Evolutionary conservation across 164 flowering plant species (phyloP), one percentile per base, ranked within the genome.

Genomic region (Nymphaea colorata): DNA sequence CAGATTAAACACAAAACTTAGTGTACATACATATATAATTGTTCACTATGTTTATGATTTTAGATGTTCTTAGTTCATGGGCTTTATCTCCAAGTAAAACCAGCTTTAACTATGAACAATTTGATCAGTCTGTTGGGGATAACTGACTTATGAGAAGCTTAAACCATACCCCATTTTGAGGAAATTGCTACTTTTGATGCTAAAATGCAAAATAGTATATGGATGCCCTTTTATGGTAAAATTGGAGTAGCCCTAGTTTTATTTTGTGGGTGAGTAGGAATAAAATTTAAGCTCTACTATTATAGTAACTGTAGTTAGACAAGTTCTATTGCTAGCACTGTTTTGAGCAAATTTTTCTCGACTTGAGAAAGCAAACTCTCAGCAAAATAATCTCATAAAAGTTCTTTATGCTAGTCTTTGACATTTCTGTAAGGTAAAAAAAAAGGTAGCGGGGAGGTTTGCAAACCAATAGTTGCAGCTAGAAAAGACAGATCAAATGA

Each of bases 171-270:
- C 90, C 8, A 76, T 86, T 14, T 69, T 93, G 41, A 83, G 89
- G 73, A 85, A 76, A 73, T 91, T 93, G 68, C 79, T 93, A 15
- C 88, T 84, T 7, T 87, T 97, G 62, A 83, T 82, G 86, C 96
- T 96, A 11, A 94, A 86, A 61, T 80, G 88, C 10, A 93, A 89
- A 86, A 85, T 93, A 4, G 97, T 93, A 87, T 4, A 91, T 73
- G 12, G 3, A 3, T 15, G 12, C 57, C 14, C 36, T 25, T 25
- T 51, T 51, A 10, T 51, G 57, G 5, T 5, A 10, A 51, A 8
- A 8, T 25, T 25, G 36, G 14, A 51, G 14, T 51, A 8, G 14
- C 57, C 57, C 14, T 10, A 10, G 57, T 51, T 51, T 8, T 51
- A 15, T 51, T 25, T 8, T 15, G 14, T 51, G 14, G 8, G 57